Base-by-base conservation (phyloP, 2,329 filamentous ascomycete species). In the Aspergillus sp. region DNA sequence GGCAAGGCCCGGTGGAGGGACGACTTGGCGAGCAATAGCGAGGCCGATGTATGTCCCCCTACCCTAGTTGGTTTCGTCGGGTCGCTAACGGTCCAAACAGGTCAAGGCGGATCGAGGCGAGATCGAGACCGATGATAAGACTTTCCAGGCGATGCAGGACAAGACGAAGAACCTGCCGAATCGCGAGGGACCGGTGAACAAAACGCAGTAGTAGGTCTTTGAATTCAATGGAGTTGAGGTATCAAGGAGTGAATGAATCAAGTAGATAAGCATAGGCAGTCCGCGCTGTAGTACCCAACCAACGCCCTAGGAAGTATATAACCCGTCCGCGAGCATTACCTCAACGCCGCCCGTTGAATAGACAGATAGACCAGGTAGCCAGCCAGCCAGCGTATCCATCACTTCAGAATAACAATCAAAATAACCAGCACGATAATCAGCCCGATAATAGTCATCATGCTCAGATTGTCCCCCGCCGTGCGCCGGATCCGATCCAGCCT, bases 391-490 rank as follows among this genome's bases (percentile, higher is more conserved):
- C 3, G 25, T 29, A 34, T 26, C 14, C 24, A 10, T 22, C 24
- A n/a, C 63, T 91, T 91, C 61, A 88, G 56, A 28, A 93, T 75
- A 15, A 82, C 74, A 63, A 95, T 93, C 49, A 94, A 58, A 48
- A 95, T 62, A 4, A 94, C 71, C 48, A 95, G 61, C 8, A 94
- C 71, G 31, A 93, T 73, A 46, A 95, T 91, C 54, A 94, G 64
- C 12, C 80, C 72, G 44, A 95, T 77, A 37, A 93, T 84, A 16
- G 80, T 72, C 35, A 77, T 80, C 78, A 91, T 78, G 63, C 89
- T 86, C 74, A 82, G 85, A 59, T 89, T 91, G 53, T 93, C 86
- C 48, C 77, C 76, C 2, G 86, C 86, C 41, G 78, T 79, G 44
- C 78, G 67, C 8, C 81, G 74, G 38, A 96, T 76, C 43, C 71